Base-by-base conservation (phyloP, 2,329 filamentous ascomycete genomes). In the Teratosphaeriaceae sp. region DNA sequence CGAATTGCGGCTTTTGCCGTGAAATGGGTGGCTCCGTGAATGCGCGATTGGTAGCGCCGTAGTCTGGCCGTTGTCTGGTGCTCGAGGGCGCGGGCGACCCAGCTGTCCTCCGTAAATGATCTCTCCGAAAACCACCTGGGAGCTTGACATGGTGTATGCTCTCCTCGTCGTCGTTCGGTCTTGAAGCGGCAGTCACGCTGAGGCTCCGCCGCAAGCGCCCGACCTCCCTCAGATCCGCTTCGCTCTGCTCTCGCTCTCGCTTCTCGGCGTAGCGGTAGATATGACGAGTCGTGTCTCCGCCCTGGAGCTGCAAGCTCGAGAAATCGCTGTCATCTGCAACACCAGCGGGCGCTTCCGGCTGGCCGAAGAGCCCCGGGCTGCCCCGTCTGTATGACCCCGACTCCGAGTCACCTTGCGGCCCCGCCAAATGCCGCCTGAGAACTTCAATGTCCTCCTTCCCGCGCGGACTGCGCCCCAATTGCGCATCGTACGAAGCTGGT, bases 241-340 rank as follows among this genome's bases (percentile, higher is more conserved):
- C 81, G 35, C 85, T 85, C 61, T 94, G 86, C 64, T 97, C 88
- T 5, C 57, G 52, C 44, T 94, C 82, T 40, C 85, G 85, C 62
- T 94, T 88, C 63, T 97, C 88, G 2, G 88, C 88, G 87, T 94
- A 98, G 55, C 87, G 84, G 71, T 98, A 98, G 56, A 98, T 94
- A 42, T 90, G 87, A 47, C 92, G 76, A 19, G 90, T 96, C 44
- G 96, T 84, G 62, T 98, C 92, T 50, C 92, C 92, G 47, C 92
- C 92, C 62, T 97, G 94, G 36, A 98, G 71, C 60, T 83, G 82
- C 62, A 98, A 67, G 66, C 92, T 97, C 22, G 89, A 96, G 63
- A 98, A 98, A 58, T 94, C 87, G 46, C 23, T 40, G 15, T 92
- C 85, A 4, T 71, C 69, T 5, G 83, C 79, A 48, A 79, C 75